Percentiles rank a stretch among this genome's conserved stretches.
phyloP scores from a whole-genome alignment of 371 early-diverging fungal genomes.

The Cokeromyces recurvatus region DNA sequence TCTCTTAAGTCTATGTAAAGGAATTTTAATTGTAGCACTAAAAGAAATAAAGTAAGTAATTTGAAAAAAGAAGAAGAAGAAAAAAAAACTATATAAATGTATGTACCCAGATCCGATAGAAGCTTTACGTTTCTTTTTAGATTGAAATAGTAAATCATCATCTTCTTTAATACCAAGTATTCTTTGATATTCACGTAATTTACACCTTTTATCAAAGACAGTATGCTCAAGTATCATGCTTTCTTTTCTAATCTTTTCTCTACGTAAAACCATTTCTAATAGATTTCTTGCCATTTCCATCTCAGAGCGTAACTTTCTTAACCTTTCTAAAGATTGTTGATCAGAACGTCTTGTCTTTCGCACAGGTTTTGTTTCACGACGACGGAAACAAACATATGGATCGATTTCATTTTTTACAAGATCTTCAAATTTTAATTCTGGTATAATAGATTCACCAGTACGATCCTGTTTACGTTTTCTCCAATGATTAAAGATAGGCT shows the following conservation, averaged over 20 bases:
- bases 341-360: constrained; percentile 92
- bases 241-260: constrained; percentile 75
- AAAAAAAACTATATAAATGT: too few species aligned
- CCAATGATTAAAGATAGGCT: constrained; percentile 41
- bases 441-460: constrained; percentile 55
- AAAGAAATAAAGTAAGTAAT: not conserved
- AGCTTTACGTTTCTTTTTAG: constrained; percentile 34
- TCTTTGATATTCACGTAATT: constrained; percentile 51
- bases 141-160: constrained; percentile 35
- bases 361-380: constrained; percentile 82
- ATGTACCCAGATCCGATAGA: constrained; percentile 5
- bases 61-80: not conserved
- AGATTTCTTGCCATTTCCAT: constrained; percentile 73
- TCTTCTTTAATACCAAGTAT: constrained; percentile 53
- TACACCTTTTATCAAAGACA: constrained; percentile 52
- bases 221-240: constrained; percentile 61
- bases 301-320: constrained; percentile 78
- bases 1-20: constrained; percentile 43
- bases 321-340: constrained; percentile 75
- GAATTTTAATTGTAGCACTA: constrained; percentile 55
- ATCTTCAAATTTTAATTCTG: constrained; percentile 61
- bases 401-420: constrained; percentile 67
- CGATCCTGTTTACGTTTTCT: constrained; percentile 36
- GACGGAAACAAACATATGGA: constrained; percentile 96
- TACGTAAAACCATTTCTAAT: constrained; percentile 74